Conservation (phyloP, 2,329 filamentous ascomycete genomes). For the Neospermospora avenae region DNA sequence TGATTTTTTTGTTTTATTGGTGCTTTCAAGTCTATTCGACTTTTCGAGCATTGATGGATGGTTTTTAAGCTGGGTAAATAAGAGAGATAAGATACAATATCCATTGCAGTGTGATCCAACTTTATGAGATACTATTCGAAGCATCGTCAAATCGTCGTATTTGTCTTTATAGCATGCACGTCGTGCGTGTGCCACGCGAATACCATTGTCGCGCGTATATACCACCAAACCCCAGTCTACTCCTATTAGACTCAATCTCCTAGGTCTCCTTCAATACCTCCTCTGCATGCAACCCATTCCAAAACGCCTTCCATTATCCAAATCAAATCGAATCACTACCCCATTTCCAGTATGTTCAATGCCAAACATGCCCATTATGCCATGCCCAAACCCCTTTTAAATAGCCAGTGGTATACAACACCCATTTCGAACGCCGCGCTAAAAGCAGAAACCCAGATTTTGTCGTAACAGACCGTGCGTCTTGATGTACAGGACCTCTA, state of each 20-base stretch:
- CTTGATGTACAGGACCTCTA: not conserved
- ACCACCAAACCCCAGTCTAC: not conserved
- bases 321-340: not conserved
- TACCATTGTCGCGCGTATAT: not conserved
- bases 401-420: conserved; percentile 1
- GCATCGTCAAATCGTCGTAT: conserved; percentile 2
- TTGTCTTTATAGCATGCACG: conserved; percentile 7
- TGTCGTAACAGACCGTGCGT: not conserved
- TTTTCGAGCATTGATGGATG: too few relatives aligned
- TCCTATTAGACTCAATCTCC: not conserved
- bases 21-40: too few relatives aligned
- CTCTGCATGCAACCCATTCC: not conserved
- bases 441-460: not conserved
- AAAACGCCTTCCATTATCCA: not conserved
- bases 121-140: too few relatives aligned
- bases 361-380: not conserved
- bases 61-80: too few relatives aligned
- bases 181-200: not conserved
- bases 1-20: too few relatives aligned
- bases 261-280: not conserved
- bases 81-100: too few relatives aligned
- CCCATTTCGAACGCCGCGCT: conserved; percentile 2
- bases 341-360: not conserved
- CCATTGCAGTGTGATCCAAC: too few relatives aligned
- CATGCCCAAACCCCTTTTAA: not conserved